Conservation (phyloP, 352 stramenopile species). For the Globisporangium cederbergense region DNA sequence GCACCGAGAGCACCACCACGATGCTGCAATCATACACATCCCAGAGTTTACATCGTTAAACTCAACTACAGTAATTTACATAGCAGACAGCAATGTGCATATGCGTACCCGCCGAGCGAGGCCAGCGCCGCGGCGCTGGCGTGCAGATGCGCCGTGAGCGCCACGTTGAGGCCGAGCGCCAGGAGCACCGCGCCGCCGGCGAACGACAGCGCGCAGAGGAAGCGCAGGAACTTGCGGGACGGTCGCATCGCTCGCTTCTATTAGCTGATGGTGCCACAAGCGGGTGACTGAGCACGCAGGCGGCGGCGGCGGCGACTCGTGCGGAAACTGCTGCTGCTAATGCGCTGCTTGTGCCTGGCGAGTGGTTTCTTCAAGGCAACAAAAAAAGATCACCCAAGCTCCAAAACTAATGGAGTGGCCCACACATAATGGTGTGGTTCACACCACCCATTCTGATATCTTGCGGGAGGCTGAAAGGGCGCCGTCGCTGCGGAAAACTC, state of each 20-base stretch:
- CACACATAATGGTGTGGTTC: not conserved
- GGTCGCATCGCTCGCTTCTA: conserved; percentile 38
- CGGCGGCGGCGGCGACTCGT: not conserved
- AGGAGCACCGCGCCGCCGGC: conserved; percentile 43
- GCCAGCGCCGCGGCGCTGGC: conserved; percentile 48
- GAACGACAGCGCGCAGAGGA: conserved; percentile 60
- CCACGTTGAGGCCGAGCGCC: conserved; percentile 50
- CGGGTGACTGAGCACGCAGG: not conserved
- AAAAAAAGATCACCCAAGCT: not conserved
- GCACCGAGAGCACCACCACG: conserved; percentile 45
- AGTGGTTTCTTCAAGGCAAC: not conserved
- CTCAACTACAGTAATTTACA: too few relatives aligned
- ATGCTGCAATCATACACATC: conserved; percentile 18
- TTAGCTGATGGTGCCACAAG: too few relatives aligned
- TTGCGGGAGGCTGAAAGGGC: not conserved
- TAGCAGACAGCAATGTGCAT: too few relatives aligned
- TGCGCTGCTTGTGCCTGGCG: not conserved
- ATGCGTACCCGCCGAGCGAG: conserved; percentile 30
- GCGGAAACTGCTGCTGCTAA: not conserved
- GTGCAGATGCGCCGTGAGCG: conserved; percentile 40
- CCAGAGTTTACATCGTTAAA: not conserved
- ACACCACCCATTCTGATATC: not conserved
- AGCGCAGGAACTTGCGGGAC: conserved; percentile 56
- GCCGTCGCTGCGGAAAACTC: not conserved
- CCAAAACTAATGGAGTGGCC: not conserved